Conservation (phyloP, 305 asterid genomes). For the Rubia balearica region DNA sequence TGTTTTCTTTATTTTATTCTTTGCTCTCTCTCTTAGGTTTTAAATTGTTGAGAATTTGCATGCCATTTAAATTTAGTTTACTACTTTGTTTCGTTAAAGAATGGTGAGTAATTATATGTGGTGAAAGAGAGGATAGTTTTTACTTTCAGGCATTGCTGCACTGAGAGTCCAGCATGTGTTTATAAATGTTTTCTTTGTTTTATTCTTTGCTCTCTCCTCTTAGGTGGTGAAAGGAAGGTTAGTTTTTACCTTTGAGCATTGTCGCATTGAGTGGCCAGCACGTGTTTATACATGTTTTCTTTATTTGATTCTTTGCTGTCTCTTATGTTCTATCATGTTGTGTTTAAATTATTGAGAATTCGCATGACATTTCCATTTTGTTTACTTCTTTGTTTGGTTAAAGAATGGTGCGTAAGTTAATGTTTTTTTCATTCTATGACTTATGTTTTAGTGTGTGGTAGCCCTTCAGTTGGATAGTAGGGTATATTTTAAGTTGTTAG, state of each 20-base stretch:
- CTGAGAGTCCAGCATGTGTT: neutral
- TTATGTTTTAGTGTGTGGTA: neutral
- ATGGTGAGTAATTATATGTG: no score
- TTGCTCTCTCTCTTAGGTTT: no score
- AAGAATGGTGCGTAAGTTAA: neutral
- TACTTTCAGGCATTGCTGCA: neutral
- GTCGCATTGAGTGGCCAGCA: neutral
- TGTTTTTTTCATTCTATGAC: neutral
- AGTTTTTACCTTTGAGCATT: neutral
- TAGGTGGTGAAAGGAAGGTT: neutral
- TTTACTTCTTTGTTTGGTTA: neutral
- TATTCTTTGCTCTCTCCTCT: neutral
- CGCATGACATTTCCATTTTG: neutral
- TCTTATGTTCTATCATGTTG: neutral
- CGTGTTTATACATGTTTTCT: neutral
- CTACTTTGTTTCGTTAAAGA: no score
- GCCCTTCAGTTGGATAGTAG: neutral
- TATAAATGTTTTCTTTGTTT: neutral
- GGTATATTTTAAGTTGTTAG: neutral
- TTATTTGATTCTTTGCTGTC: neutral
- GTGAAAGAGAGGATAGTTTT: neutral
- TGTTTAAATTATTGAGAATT: neutral
- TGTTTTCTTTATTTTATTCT: no score
- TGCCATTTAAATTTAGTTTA: no score
- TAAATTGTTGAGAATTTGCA: no score